A percentile compares a stretch with the other conserved stretches of the same genome.
Conservation (phyloP, 2,329 filamentous ascomycete species). For the Xylaria polymorpha region DNA sequence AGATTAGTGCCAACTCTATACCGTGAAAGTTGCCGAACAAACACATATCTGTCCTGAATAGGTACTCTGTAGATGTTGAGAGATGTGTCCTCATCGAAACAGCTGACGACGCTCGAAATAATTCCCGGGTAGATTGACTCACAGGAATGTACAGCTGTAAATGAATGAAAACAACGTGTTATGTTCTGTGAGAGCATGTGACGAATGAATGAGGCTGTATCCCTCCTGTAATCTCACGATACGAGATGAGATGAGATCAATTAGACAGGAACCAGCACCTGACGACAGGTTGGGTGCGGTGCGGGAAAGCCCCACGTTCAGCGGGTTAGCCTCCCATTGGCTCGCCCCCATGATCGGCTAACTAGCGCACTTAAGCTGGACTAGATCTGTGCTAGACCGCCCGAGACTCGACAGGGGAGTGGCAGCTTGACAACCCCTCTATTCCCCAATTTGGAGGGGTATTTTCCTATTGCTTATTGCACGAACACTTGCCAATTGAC, state of each 20-base stretch:
- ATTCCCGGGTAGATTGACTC: not conserved
- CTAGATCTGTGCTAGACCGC: not conserved
- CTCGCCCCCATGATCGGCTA: slow-evolving; percentile 2
- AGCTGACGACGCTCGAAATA: slow-evolving; percentile 21
- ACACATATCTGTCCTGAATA: not conserved
- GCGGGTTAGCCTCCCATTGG: slow-evolving; percentile 23
- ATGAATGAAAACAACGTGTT: slow-evolving; percentile 11
- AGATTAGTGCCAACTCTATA: not conserved
- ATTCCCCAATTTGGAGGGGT: slow-evolving; percentile 9
- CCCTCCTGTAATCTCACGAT: slow-evolving; percentile 24
- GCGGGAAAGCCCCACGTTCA: slow-evolving; percentile 17
- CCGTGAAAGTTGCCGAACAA: not conserved
- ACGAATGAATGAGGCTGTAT: slow-evolving; percentile 26
- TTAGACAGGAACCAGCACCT: not conserved
- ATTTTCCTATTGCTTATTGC: too few species aligned
- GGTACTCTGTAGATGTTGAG: too few species aligned
- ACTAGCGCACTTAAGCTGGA: not conserved
- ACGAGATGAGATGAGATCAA: slow-evolving; percentile 22
- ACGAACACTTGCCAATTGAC: not conserved
- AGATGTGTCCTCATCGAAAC: slow-evolving; percentile 14
- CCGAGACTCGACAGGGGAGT: not conserved
- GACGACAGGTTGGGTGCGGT: not conserved
- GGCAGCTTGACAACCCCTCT: not conserved
- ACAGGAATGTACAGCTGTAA: not conserved
- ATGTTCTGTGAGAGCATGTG: slow-evolving; percentile 6